Evolutionary conservation across 805 yeast genomes (phyloP), one percentile per base, ranked within the genome.

Genomic region (Spathaspora arborariae): DNA sequence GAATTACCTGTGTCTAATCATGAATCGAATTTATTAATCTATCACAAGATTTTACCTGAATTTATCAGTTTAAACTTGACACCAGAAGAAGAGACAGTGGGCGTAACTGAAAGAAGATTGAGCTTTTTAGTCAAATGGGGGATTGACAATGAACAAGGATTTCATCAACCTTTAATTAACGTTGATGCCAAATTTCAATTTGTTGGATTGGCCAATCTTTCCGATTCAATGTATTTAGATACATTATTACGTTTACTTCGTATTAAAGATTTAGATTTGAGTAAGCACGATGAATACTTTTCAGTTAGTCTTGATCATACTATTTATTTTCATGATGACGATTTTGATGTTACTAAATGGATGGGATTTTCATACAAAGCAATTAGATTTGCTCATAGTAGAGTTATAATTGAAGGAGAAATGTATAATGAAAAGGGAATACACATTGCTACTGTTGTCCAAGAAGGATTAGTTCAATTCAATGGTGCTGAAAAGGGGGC

Each of bases 271-370:
- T 52, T 58, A 16, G 58, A 62, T 47, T 45, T 56, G 39, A 42
- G 45, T 16, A 51, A 59, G 13, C 40, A 49, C 19, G 53, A 55
- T 13, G 64, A 62, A 42, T 72, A 70, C 33, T 74, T 79, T 51
- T 76, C 81, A 13, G 83, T 81, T 2, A 80, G 86, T 19, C 61
- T 85, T 51, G 90, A 84, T 53, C 90, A 85, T 57, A 64, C 81
- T 0, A 74, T 86, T 26, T 82, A 82, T 59, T 82, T 85, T 67
- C 88, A 83, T 57, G 78, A 73, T 64, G 63, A 64, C 15, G 80
- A 76, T 45, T 72, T 80, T 48, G 65, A 72, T 37, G 65, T 70
- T 1, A 67, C 73, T 38, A 70, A 79, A 36, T 83, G 84, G 82
- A 62, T 79, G 56, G 67, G 72, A 13, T 75, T 77, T 45, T 70